A percentile compares a stretch with the other conserved stretches of the same genome.
phyloP scores from a whole-genome alignment of 2,329 filamentous ascomycete genomes.

The Aspergillus sp. region DNA sequence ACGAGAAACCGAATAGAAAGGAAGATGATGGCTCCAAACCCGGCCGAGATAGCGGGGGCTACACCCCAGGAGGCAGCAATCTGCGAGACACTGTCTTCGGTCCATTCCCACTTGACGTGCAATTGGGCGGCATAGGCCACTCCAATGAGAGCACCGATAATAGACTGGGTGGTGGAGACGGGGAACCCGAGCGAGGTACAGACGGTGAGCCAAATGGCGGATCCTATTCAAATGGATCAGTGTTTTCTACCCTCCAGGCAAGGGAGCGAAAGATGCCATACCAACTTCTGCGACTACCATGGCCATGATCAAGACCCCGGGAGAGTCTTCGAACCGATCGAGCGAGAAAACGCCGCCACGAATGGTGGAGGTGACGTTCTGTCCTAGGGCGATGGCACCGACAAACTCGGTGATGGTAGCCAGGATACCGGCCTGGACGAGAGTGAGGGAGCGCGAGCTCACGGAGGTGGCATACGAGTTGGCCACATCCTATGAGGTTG shows the following conservation, averaged over 20 bases:
- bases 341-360: slow-evolving; percentile 39
- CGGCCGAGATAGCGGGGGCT: slow-evolving; percentile 46
- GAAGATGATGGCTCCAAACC: slow-evolving; percentile 47
- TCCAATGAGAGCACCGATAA: slow-evolving; percentile 29
- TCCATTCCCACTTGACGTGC: slow-evolving; percentile 25
- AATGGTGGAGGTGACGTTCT: slow-evolving; percentile 39
- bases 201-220: slow-evolving; percentile 28
- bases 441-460: slow-evolving; percentile 48
- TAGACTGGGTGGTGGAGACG: slow-evolving; percentile 36
- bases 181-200: slow-evolving; percentile 30
- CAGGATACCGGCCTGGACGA: slow-evolving; percentile 49
- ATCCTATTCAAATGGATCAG: slow-evolving; percentile 15
- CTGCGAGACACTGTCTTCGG: slow-evolving; percentile 38
- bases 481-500: slow-evolving; percentile 43
- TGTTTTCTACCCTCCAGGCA: background rate
- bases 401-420: slow-evolving; percentile 48
- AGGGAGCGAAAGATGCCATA: background rate
- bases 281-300: slow-evolving; percentile 22
- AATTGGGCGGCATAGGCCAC: background rate
- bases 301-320: slow-evolving; percentile 29
- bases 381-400: slow-evolving; percentile 49
- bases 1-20: slow-evolving; percentile 47
- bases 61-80: slow-evolving; percentile 46
- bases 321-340: slow-evolving; percentile 28
- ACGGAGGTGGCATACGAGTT: slow-evolving; percentile 52